phyloP scores from a whole-genome alignment of 441 rosid species.

The Pelargonium citronellum region DNA sequence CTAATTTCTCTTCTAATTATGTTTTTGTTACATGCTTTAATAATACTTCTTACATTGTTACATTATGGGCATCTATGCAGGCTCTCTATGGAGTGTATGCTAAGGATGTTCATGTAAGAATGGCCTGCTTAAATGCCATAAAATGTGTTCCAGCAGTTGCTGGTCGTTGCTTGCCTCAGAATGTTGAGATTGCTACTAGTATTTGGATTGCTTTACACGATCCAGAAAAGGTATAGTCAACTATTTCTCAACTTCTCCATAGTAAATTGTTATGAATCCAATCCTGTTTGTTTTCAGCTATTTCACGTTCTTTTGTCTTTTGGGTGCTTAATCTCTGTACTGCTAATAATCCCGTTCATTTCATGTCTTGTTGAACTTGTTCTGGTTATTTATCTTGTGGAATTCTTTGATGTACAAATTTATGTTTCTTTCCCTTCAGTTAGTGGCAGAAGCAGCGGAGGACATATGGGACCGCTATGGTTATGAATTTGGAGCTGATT shows the following conservation, averaged over 20 bases:
- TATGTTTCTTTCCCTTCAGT: constrained; percentile 39
- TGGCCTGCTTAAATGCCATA: constrained; percentile 93
- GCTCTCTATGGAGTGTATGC: constrained; percentile 88
- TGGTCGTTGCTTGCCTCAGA: constrained; percentile 60
- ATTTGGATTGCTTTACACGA: constrained; percentile 98
- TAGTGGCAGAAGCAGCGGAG: constrained; percentile 88
- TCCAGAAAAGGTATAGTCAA: constrained; percentile 79
- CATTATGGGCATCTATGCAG: constrained; percentile 29
- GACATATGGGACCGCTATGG: constrained; percentile 98
- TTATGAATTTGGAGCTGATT: constrained; percentile 77
- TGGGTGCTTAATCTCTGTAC: neutral
- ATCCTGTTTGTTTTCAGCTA: neutral
- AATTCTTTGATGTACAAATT: constrained; percentile 4
- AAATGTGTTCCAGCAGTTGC: constrained; percentile 91
- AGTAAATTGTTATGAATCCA: neutral
- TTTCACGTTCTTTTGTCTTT: neutral
- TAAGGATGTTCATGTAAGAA: constrained; percentile 91
- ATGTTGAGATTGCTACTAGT: constrained; percentile 77
- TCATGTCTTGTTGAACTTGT: constrained; percentile 9
- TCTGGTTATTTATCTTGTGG: neutral
- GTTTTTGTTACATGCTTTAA: constrained; percentile 15
- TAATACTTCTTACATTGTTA: constrained; percentile 8
- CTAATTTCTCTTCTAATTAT: constrained; percentile 18
- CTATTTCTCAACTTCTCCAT: constrained; percentile 16
- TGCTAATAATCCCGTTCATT: constrained; percentile 15